Base-by-base conservation (phyloP, 2,329 filamentous ascomycete species). In the Lasiodiplodia sp. region DNA sequence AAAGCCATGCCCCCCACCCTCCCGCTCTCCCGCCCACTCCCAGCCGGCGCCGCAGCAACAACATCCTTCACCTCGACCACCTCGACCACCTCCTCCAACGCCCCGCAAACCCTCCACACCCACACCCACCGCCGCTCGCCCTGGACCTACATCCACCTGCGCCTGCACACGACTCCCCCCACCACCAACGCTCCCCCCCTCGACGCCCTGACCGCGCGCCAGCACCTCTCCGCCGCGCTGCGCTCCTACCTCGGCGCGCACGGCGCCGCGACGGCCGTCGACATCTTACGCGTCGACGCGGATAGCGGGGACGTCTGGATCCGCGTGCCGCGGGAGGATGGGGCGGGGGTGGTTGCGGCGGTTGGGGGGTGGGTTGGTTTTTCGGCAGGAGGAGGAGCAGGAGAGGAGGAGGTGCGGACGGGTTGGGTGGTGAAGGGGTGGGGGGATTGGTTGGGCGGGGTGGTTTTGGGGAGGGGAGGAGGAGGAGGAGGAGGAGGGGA, bases 221-320 rank as follows among this genome's bases (percentile, higher is more conserved):
- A 87, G 1, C 88, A 90, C 75, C 86, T 90, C 72, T 87, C 86
- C 6, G 78, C 86, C 2, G 90, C 91, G 0, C 80, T 93, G 21
- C 83, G 83, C 1, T 88, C 90, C 71, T 93, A 91, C 72, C 84
- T 93, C 0, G 91, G 91, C 18, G 78, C 87, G n/a, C 88, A 87
- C 1, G 92, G 92, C 14, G 80, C 83, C 2, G 89, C 88, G 21
- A 88, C 93, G 14, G 80, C 88, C 3, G 75, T 93, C 63, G 91
- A 94, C 74, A 86, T 93, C 40, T 83, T 94, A 51, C 88, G 88
- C 67, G 82, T 89, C 0, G 90, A 88, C 0, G 91, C 89, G 2
- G 79, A 18, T 8, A 58, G 28, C 11, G 67, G 40, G n/a, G 5
- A 18, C 37, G 49, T 68, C 28, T 28, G 58, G 57, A 25, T 68